Evolutionary conservation across 306 rosid species (phyloP), one percentile per base, ranked within the genome.

Genomic region (Astragalus glycyphyllos): DNA sequence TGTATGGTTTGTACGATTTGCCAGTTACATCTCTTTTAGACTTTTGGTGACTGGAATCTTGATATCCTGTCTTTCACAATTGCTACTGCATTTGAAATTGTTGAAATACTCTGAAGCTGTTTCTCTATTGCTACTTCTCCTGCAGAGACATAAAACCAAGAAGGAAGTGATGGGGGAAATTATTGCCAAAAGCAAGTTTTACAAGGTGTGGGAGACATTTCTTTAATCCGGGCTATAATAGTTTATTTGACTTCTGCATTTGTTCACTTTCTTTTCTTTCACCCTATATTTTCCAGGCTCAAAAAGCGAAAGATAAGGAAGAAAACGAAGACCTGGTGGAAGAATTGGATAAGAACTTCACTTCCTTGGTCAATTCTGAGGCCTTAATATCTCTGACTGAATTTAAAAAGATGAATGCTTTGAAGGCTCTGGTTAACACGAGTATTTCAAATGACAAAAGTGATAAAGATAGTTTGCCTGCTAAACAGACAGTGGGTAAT

Each of bases 111-210:
- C 34, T 66, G 55, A 47, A 68, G 55, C 40, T 78, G 66, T 72
- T 77, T 60, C 42, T 23, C 63, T 76, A 37, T 17, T 23, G 58
- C 65, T 53, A 16, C 38, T 71, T 70, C 14, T 79, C 40, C 57
- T 68, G 77, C 92, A 94, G 96, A 89, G 70, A 68, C 89, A 66
- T 80, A 94, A 94, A 86, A 91, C 77, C 84, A 86, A 89, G 84
- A 89, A 86, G 86, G 97, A 94, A 81, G 92, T 90, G 71, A 86
- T 86, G 92, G 85, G 80, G 23, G 99, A 91, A 81, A 68, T 94
- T 49, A 89, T 94, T 15, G 67, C 78, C n/a, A 94, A 91, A 75
- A 87, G 95, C 91, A 94, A 94, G 67, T 79, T 58, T 83, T 83
- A 76, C 72, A 94, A 83, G 96, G 99, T 94, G 49, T 41, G 77